A percentile compares a stretch with the other conserved stretches of the same genome.
These are phyloP conservation scores for Pseudogymnoascus sp. DNA, from an alignment of 2,329 filamentous ascomycete species.

Conservation along the genomic window DNA sequence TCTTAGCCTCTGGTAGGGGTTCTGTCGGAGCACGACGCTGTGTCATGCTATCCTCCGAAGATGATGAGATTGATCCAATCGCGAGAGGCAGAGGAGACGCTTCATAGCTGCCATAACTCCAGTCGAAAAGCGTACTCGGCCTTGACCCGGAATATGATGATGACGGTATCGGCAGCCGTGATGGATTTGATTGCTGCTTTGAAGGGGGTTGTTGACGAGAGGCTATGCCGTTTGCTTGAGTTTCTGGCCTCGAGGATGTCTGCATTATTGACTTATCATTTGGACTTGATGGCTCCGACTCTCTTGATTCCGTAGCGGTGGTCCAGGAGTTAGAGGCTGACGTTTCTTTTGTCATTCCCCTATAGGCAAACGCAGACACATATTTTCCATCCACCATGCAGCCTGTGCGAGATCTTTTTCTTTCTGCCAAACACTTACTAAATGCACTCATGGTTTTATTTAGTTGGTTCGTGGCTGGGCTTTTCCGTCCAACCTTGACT, in stretches of 20 bases:
- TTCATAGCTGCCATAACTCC: neutral
- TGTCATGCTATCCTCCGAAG: neutral
- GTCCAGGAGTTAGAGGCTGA: neutral
- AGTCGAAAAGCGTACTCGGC: neutral
- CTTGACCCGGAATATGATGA: neutral
- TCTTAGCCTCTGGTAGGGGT: neutral
- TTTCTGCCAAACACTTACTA: neutral
- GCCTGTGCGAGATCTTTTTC: neutral
- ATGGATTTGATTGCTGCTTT: neutral
- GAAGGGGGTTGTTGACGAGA: neutral
- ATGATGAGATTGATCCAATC: neutral
- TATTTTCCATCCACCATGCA: constrained; percentile 1
- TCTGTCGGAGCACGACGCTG: neutral
- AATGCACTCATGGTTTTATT: neutral
- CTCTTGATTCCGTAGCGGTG: neutral
- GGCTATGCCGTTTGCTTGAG: neutral
- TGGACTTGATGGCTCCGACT: neutral
- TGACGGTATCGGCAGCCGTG: neutral
- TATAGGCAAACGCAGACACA: neutral
- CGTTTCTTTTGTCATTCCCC: neutral
- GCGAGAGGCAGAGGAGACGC: neutral
- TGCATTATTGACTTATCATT: neutral
- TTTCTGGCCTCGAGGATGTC: neutral
- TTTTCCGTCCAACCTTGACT: neutral
- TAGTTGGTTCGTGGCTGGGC: neutral